These are phyloP conservation scores for Penicillium coffeae DNA, from an alignment of 495 filamentous ascomycete genomes.

Conservation along the genomic window DNA sequence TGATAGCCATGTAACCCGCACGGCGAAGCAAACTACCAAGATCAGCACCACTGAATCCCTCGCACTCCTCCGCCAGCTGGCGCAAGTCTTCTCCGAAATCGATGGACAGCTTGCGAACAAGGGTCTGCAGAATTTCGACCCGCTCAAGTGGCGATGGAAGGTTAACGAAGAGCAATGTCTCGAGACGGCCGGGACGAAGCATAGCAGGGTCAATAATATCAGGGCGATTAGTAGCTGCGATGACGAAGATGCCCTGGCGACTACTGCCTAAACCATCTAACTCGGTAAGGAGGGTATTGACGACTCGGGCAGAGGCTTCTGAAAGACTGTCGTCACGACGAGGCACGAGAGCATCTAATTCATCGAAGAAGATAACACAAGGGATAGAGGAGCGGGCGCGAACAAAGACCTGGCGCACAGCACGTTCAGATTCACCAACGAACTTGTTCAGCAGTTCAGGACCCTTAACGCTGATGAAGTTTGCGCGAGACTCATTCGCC, in stretches of 20 bases:
- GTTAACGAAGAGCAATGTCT: conserved; percentile 86
- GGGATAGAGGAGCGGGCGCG: conserved; percentile 82
- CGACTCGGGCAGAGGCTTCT: conserved; percentile 81
- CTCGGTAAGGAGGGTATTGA: conserved; percentile 96
- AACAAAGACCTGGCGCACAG: conserved; percentile 87
- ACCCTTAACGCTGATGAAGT: conserved; percentile 97
- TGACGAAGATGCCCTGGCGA: conserved; percentile 85
- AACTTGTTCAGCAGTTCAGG: conserved; percentile 94
- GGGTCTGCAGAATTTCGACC: conserved; percentile 77
- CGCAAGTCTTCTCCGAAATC: conserved; percentile 42
- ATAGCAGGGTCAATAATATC: conserved; percentile 97
- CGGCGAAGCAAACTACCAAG: conserved; percentile 71
- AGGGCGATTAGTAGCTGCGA: conserved; percentile 91
- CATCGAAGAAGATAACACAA: conserved; percentile 97
- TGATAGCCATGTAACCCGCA: conserved; percentile 72
- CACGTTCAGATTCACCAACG: conserved; percentile 90
- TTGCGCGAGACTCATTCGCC: conserved; percentile 90
- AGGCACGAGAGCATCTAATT: conserved; percentile 89
- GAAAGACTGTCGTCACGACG: conserved; percentile 74
- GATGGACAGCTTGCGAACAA: conserved; percentile 63
- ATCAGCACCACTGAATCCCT: conserved; percentile 90
- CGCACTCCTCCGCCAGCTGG: conserved; percentile 66
- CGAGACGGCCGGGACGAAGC: conserved; percentile 85
- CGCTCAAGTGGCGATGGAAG: conserved; percentile 75
- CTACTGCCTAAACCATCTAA: conserved; percentile 77